A percentile compares a stretch with the other conserved stretches of the same genome.
Conservation (phyloP, 371 early-diverging fungal genomes). For the Mucor plumbeus region DNA sequence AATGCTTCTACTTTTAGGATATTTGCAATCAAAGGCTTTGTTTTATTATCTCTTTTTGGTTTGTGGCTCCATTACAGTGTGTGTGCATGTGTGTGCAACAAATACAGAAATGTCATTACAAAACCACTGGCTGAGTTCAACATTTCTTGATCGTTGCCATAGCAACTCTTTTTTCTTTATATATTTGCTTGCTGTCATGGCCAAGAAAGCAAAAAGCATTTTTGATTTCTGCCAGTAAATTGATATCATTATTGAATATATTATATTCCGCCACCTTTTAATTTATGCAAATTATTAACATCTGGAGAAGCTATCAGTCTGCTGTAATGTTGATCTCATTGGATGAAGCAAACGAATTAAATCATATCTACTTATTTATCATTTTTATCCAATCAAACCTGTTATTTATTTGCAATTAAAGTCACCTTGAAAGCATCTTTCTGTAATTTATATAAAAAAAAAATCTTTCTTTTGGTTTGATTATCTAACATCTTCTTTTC, state of each 20-base stretch:
- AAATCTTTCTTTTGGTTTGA: background rate
- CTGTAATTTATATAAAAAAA: background rate
- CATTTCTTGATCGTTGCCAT: background rate
- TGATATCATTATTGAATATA: background rate
- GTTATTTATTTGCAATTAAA: slow-evolving; percentile 8
- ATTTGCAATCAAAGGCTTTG: too few relatives aligned
- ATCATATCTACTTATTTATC: slow-evolving; percentile 4
- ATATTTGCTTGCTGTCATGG: background rate
- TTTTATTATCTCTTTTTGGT: too few relatives aligned
- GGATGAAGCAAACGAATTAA: background rate
- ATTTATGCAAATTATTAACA: background rate
- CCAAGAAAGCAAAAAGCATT: background rate
- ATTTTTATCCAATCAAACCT: slow-evolving; percentile 15
- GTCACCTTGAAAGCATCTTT: slow-evolving; percentile 11
- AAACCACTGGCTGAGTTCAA: too few relatives aligned
- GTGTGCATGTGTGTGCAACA: background rate
- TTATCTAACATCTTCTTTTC: background rate
- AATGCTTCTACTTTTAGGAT: too few relatives aligned
- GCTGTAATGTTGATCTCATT: slow-evolving; percentile 5
- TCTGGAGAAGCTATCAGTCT: background rate
- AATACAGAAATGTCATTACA: background rate
- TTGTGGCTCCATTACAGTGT: too few relatives aligned
- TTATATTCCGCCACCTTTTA: background rate
- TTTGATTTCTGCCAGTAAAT: too few relatives aligned
- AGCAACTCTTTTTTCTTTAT: background rate